Percentiles rank a stretch among this genome's conserved stretches.
Evolutionary conservation across 2,329 filamentous ascomycete species (phyloP).

Genomic region (Colletotrichum chlorophyti): DNA sequence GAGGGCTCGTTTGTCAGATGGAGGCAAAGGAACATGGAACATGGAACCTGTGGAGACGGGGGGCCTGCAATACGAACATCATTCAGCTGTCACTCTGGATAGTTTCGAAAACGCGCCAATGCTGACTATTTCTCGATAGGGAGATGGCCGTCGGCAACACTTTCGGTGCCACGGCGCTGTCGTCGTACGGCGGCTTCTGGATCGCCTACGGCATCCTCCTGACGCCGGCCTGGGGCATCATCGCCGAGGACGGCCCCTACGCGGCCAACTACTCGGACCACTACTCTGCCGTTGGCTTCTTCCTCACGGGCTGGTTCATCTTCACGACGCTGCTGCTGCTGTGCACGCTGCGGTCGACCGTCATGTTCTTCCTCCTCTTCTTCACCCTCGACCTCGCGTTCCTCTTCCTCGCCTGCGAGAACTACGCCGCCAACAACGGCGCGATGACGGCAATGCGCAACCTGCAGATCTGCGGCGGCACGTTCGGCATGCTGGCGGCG

Average conservation of each 20-base stretch:
- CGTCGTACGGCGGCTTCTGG: conserved; percentile 88
- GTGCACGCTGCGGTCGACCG: conserved; percentile 77
- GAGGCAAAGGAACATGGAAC: background rate
- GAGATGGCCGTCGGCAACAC: conserved; percentile 90
- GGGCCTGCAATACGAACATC: conserved; percentile 5
- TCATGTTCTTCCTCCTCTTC: conserved; percentile 81
- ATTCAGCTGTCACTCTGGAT: background rate
- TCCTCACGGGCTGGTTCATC: conserved; percentile 83
- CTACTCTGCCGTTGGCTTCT: conserved; percentile 73
- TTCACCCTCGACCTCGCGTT: conserved; percentile 79
- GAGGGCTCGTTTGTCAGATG: conserved; percentile 9
- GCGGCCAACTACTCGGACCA: conserved; percentile 50
- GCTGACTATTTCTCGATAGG: conserved; percentile 51
- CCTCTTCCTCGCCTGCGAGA: conserved; percentile 72
- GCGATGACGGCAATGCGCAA: conserved; percentile 49
- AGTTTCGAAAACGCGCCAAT: background rate
- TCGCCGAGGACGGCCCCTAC: conserved; percentile 52
- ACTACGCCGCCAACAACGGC: conserved; percentile 62
- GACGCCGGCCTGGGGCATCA: conserved; percentile 71
- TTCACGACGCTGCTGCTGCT: conserved; percentile 79
- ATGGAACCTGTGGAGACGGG: conserved; percentile 14
- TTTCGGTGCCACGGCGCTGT: conserved; percentile 81
- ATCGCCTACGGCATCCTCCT: conserved; percentile 76
- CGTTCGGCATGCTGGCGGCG: conserved; percentile 81
- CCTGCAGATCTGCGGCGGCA: conserved; percentile 74